A percentile compares a stretch with the other conserved stretches of the same genome.
Evolutionary conservation across 768 basidiomycete genomes (phyloP).

Genomic region (Boletellus emodensis): DNA sequence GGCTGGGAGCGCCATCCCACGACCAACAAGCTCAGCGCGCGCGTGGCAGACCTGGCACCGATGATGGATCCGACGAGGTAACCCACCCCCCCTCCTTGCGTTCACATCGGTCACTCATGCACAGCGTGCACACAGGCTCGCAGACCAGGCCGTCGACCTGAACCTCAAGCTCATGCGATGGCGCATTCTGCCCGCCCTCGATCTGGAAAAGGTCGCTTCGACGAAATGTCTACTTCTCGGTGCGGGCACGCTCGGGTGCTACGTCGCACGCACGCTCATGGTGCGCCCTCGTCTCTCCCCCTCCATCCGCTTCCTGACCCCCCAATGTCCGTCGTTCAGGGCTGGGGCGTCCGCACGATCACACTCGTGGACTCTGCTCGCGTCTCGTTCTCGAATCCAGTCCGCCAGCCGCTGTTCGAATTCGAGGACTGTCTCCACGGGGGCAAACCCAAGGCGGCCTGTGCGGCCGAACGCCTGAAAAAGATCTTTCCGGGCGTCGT

Average conservation of each 20-base stretch:
- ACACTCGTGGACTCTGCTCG: slow-evolving; percentile 87
- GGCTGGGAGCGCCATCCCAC: slow-evolving; percentile 94
- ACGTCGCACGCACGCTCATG: slow-evolving; percentile 90
- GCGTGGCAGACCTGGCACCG: slow-evolving; percentile 85
- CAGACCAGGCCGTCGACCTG: slow-evolving; percentile 95
- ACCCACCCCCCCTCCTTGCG: background rate
- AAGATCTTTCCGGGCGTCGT: slow-evolving; percentile 94
- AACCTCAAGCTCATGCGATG: slow-evolving; percentile 98
- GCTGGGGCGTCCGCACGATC: slow-evolving; percentile 93
- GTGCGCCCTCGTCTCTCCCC: slow-evolving; percentile 25
- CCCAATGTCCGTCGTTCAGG: slow-evolving; percentile 42
- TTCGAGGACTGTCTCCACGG: slow-evolving; percentile 92
- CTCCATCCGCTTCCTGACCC: too few species aligned
- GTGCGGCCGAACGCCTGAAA: slow-evolving; percentile 80
- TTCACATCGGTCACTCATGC: background rate
- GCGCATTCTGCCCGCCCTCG: slow-evolving; percentile 86
- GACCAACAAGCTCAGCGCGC: slow-evolving; percentile 79
- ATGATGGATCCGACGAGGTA: slow-evolving; percentile 94
- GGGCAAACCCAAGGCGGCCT: slow-evolving; percentile 89
- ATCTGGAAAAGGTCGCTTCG: slow-evolving; percentile 80
- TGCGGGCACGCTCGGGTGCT: slow-evolving; percentile 95
- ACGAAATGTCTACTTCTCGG: slow-evolving; percentile 86
- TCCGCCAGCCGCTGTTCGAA: slow-evolving; percentile 93
- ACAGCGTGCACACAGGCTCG: slow-evolving; percentile 50
- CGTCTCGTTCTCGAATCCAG: slow-evolving; percentile 97